Conservation (phyloP, 257 asterid genomes). For the Verbena officinalis region DNA sequence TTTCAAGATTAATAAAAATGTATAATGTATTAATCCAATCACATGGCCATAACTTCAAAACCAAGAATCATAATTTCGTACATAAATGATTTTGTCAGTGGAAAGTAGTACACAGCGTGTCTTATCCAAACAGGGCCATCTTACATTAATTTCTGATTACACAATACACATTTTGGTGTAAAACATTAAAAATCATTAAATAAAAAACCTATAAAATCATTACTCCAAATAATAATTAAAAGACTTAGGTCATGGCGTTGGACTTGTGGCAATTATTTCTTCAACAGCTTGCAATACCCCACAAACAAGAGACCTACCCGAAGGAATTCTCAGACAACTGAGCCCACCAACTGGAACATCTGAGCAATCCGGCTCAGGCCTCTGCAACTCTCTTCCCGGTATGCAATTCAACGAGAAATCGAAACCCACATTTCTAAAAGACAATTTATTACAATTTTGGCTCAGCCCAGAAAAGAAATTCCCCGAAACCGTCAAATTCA, state of each 20-base stretch:
- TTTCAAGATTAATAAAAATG: conserved; percentile 2
- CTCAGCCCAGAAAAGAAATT: conserved; percentile 68
- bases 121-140: conserved; percentile 5
- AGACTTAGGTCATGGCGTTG: conserved; percentile 18
- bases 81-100: background rate
- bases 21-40: background rate
- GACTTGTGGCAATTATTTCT: background rate
- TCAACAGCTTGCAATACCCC: conserved; percentile 41
- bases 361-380: conserved; percentile 66
- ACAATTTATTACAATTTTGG: conserved; percentile 54
- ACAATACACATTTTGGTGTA: too few species aligned
- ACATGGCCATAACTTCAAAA: background rate
- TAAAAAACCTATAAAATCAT: conserved; percentile 32
- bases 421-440: conserved; percentile 43
- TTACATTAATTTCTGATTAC: background rate
- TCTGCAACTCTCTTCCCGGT: conserved; percentile 60
- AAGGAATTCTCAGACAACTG: conserved; percentile 62
- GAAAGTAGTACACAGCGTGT: background rate
- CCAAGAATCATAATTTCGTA: background rate
- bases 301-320: conserved; percentile 48
- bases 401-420: conserved; percentile 71
- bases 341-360: conserved; percentile 53
- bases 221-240: conserved; percentile 36
- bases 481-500: conserved; percentile 55
- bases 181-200: background rate